Evolutionary conservation across 2,329 filamentous ascomycete species (phyloP), one percentile per base, ranked within the genome.

Genomic region (Teratosphaeria nubilosa): DNA sequence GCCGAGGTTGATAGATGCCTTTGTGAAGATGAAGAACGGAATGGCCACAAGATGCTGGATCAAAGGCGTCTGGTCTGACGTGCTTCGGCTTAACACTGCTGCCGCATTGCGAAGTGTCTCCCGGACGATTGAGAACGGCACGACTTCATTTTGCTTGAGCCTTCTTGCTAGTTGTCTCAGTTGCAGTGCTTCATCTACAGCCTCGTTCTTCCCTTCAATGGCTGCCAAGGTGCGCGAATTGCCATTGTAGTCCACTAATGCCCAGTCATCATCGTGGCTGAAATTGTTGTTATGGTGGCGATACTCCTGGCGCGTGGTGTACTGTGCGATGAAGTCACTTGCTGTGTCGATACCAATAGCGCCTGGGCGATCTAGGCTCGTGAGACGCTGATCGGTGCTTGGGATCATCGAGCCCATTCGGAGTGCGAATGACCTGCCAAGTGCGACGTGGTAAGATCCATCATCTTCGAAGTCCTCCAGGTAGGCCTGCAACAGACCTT

Each of bases 241-340:
- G 51, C 68, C 68, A 30, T 64, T 65, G 57, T 65, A 65, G 37
- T 69, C 68, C 13, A 68, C 67, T n/a, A 69, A 54, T 20, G 65
- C 63, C 67, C 68, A 71, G 14, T 67, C 64, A 13, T 68, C 64
- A 16, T 69, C 68, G 14, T 24, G 50, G 6, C 37, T 51, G 5
- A 60, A 52, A 50, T 60, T 76, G 2, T 84, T 82, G 70, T 96
- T 90, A 11, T 90, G 85, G 69, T 92, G 92, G 58, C 91, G 86
- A 72, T 99, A 99, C 69, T 96, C 91, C 71, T 99, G 95, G 41
- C 94, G 87, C 27, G 91, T 95, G 3, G 92, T 97, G 71, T 99
- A 99, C 69, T 99, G 92, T 1, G 94, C 91, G 69, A 99, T 85
- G 67, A 99, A 96, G 70, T 97, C 92, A 2, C 94, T 97, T 0